A percentile compares a stretch with the other conserved stretches of the same genome.
These are phyloP conservation scores for Pigoraptor vietnamica DNA, from an alignment of 78 protist genomes.

Conservation along the genomic window DNA sequence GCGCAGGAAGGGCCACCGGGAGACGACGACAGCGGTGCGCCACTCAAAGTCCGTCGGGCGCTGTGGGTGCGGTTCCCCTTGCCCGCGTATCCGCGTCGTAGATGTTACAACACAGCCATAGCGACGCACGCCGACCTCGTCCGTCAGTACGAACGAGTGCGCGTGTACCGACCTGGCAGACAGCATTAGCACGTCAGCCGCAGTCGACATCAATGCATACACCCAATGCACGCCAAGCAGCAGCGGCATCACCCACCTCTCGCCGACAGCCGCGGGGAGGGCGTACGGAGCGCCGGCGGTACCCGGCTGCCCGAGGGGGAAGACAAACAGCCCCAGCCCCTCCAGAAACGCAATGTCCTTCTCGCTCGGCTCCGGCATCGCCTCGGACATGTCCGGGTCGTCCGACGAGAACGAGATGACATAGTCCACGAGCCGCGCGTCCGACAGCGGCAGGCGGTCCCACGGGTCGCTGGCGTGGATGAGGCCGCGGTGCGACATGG, in stretches of 20 bases:
- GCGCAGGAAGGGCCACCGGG: not conserved
- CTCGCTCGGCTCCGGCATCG: not conserved
- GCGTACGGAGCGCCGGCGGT: not conserved
- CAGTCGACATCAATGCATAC: too few relatives aligned
- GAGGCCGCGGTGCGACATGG: not conserved
- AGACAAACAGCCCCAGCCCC: not conserved
- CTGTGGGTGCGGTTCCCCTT: too few relatives aligned
- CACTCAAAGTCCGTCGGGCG: not conserved
- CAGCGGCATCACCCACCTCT: not conserved
- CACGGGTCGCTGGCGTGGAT: not conserved
- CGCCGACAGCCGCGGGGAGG: not conserved
- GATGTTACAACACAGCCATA: not conserved
- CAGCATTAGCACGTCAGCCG: not conserved
- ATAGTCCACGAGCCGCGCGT: not conserved
- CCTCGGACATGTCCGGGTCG: not conserved
- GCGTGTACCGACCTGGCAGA: not conserved
- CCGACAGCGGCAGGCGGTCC: not conserved
- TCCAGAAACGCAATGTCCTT: not conserved
- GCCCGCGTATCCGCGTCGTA: not conserved
- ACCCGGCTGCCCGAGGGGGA: not conserved
- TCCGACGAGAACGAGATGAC: not conserved
- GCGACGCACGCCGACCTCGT: not conserved
- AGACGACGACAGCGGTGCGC: not conserved
- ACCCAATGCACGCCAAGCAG: too few relatives aligned
- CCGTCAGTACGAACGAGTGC: not conserved